Base-by-base conservation (phyloP, 2,329 filamentous ascomycete genomes). In the Pseudogymnoascus sp. region DNA sequence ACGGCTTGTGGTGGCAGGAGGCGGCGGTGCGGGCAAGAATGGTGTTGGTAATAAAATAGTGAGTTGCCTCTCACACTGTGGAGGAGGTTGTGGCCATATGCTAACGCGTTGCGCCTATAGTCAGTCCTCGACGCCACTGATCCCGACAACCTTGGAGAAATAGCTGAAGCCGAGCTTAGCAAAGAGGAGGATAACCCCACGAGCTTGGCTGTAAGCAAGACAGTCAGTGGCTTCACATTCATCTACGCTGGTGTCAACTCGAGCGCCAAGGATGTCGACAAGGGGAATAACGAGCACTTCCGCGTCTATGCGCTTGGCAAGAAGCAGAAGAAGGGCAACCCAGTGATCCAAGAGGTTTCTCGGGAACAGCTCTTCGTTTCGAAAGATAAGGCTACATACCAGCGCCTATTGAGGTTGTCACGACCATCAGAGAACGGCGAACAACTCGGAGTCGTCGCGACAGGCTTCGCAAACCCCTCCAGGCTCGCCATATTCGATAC, bases 21-120 rank as follows among this genome's bases (percentile, higher is more conserved):
- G 93, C 64, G 93, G 93, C 65, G 93, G 93, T 58, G 86, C 90
- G 65, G 86, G 89, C 57, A 84, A 85, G 65, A 91, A 84, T 66
- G 91, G 91, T 47, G 89, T 96, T 20, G 85, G 86, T 61, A 96
- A 96, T 78, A 91, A 91, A 74, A 91, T 96, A 70, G 89, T 89
- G 75, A 70, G 86, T 77, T 28, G n/a, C 11, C 12, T 18, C 16
- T 32, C 2, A 25, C 12, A 28, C 6, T 32, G 47, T 18, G 16
- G 5, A 18, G 18, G 47, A 18, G 9, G 18, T 54, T 32, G 28
- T 18, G 5, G 20, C 14, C 18, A 12, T 20, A 28, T 58, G 18
- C 57, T 58, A 39, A 58, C 16, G n/a, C 18, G 14, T 60, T 22
- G 47, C 11, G 16, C 41, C 30, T 43, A 14, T 61, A 74, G 72